phyloP scores from a whole-genome alignment of 140 eudicot species.

The Flaveria floridana region DNA sequence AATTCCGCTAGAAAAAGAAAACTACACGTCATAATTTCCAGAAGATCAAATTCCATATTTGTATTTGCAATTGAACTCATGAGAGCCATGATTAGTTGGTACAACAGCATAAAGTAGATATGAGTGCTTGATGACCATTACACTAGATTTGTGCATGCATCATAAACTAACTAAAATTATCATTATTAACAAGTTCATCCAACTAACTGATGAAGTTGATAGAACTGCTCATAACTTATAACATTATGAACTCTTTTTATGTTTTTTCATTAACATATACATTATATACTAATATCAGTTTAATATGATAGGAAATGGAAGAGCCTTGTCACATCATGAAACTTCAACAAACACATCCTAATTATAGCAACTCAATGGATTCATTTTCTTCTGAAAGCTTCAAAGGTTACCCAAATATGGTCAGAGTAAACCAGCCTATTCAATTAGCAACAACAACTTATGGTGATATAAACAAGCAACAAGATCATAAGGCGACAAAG shows the following conservation, averaged over 20 bases:
- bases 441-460: not conserved
- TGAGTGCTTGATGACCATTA: not conserved
- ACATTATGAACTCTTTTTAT: not conserved
- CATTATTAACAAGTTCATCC: not conserved
- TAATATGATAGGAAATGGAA: slow-evolving; percentile 35
- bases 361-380: slow-evolving; percentile 26
- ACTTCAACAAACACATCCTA: slow-evolving; percentile 24
- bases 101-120: not conserved
- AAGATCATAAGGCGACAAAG: slow-evolving; percentile 18
- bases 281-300: not conserved
- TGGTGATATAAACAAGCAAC: slow-evolving; percentile 14
- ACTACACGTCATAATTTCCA: not conserved
- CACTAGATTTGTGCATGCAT: not conserved
- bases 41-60: not conserved
- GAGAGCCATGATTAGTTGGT: not conserved
- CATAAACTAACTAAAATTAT: not conserved
- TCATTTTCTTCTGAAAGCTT: slow-evolving; percentile 32
- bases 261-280: no score
- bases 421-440: slow-evolving; percentile 21
- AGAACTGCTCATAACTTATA: not conserved
- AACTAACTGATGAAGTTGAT: not conserved
- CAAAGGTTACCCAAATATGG: slow-evolving; percentile 21
- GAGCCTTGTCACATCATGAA: slow-evolving; percentile 23
- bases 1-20: no score
- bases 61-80: not conserved